A percentile compares a stretch with the other conserved stretches of the same genome.
phyloP scores from a whole-genome alignment of 345 rosid genomes.

The Corymbia maculata region DNA sequence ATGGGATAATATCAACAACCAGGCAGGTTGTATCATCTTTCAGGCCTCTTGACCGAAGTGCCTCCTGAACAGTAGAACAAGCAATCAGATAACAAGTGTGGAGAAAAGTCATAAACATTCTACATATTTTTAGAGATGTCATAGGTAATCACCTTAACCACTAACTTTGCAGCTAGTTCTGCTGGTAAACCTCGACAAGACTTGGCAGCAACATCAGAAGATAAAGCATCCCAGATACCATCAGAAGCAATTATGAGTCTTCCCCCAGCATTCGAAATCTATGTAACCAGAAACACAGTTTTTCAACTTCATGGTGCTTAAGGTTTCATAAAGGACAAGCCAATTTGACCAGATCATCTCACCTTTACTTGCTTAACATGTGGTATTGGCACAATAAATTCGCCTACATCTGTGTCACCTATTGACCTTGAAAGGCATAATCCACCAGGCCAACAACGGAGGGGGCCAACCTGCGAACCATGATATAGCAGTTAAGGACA shows the following conservation, averaged over 20 bases:
- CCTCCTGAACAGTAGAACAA: constrained; percentile 48
- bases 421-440: constrained; percentile 97
- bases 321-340: neutral
- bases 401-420: constrained; percentile 99
- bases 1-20: constrained; percentile 96
- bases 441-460: constrained; percentile 99
- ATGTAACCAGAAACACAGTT: constrained; percentile 1
- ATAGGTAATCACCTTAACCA: constrained; percentile 68
- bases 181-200: constrained; percentile 93
- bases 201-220: constrained; percentile 93
- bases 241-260: constrained; percentile 97
- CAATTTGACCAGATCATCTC: neutral
- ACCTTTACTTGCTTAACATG: constrained; percentile 99
- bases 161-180: constrained; percentile 94
- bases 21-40: constrained; percentile 99
- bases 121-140: neutral
- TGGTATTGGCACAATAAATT: constrained; percentile 93
- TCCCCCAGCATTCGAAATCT: constrained; percentile 95
- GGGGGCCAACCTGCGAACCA: constrained; percentile 76
- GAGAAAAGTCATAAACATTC: neutral
- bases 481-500: neutral
- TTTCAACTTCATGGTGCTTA: constrained; percentile 1
- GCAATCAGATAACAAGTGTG: neutral
- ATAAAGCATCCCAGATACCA: constrained; percentile 96
- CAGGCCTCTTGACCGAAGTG: constrained; percentile 90